A percentile compares a stretch with the other conserved stretches of the same genome.
These are phyloP conservation scores for Sphaerosporella brunnea DNA, from an alignment of 495 filamentous ascomycete species.

Conservation along the genomic window DNA sequence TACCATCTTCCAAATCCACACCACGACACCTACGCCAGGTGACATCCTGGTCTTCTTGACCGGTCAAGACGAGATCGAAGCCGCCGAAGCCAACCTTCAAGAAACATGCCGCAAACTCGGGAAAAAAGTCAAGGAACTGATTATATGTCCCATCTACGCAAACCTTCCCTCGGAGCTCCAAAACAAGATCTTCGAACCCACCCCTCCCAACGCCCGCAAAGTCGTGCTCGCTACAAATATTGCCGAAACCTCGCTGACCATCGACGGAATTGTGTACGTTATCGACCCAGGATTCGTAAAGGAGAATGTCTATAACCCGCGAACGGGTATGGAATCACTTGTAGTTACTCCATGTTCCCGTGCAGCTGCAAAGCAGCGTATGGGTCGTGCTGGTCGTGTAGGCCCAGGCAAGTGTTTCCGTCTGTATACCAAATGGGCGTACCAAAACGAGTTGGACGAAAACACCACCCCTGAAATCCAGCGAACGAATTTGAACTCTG, in stretches of 20 bases:
- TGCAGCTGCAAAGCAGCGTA: slow-evolving; percentile 86
- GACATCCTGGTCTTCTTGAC: slow-evolving; percentile 87
- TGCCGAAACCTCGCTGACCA: slow-evolving; percentile 74
- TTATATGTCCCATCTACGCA: slow-evolving; percentile 77
- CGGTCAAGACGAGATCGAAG: slow-evolving; percentile 80
- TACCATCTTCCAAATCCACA: slow-evolving; percentile 91
- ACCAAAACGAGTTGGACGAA: slow-evolving; percentile 85
- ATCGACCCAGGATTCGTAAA: slow-evolving; percentile 89
- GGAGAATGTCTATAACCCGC: slow-evolving; percentile 84
- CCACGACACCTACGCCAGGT: slow-evolving; percentile 50
- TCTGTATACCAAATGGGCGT: slow-evolving; percentile 86
- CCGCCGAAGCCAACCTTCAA: slow-evolving; percentile 58
- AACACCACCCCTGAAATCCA: slow-evolving; percentile 90
- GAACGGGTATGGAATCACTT: slow-evolving; percentile 79
- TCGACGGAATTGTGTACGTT: slow-evolving; percentile 80
- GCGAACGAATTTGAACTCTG: slow-evolving; percentile 65
- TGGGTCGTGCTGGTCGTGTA: slow-evolving; percentile 80
- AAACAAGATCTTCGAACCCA: slow-evolving; percentile 78
- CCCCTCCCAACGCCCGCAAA: slow-evolving; percentile 60
- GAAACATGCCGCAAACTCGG: slow-evolving; percentile 70
- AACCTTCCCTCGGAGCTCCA: slow-evolving; percentile 75
- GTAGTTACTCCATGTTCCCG: slow-evolving; percentile 84
- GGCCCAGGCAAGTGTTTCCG: slow-evolving; percentile 90
- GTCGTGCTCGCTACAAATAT: slow-evolving; percentile 84
- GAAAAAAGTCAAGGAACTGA: slow-evolving; percentile 64